Base-by-base conservation (phyloP, 2,329 filamentous ascomycete genomes). In the Elsinoe fawcettii region DNA sequence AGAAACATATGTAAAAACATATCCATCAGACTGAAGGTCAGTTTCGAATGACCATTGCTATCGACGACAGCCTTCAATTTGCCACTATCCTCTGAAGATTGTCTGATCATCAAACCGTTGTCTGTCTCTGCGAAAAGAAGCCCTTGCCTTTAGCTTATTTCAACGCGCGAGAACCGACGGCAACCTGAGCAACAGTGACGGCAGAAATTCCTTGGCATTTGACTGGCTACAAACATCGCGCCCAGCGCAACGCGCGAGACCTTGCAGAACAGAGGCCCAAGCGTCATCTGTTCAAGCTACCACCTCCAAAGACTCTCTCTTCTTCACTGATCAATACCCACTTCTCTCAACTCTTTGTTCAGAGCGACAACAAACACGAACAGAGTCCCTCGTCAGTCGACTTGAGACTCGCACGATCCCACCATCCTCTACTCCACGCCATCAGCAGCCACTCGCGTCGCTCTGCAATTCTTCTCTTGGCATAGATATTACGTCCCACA, bases 401-500 rank as follows among this genome's bases (percentile, higher is more conserved):
- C 25, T 51, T 22, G 23, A 16, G 46, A 51, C 27, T 18, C 46
- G 25, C 12, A 51, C 32, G 14, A 30, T n/a, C 8, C 14, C 32
- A 36, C 16, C 49, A 30, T 56, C 41, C 54, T 56, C 54, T 20
- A 32, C 37, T 23, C 20, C 22, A 16, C 43, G 32, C 8, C 27
- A 30, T 22, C 18, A 23, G 41, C 41, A 41, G 30, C 30, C 34
- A 47, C 41, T 56, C 39, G 39, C 16, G 30, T 47, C 54, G 30
- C 41, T 56, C 54, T 47, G 25, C 43, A 56, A 56, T 56, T 56
- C 54, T 56, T 56, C 54, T 18, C 54, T 56, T 56, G 54, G 54
- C 54, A 56, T 56, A 27, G 30, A 56, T 56, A 56, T 56, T 25
- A 23, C 54, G 43, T 43, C 30, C 20, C 25, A 30, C 54, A 49